Evolutionary conservation across 2,329 filamentous ascomycete species (phyloP).

Genomic region (Phialophora expanda): DNA sequence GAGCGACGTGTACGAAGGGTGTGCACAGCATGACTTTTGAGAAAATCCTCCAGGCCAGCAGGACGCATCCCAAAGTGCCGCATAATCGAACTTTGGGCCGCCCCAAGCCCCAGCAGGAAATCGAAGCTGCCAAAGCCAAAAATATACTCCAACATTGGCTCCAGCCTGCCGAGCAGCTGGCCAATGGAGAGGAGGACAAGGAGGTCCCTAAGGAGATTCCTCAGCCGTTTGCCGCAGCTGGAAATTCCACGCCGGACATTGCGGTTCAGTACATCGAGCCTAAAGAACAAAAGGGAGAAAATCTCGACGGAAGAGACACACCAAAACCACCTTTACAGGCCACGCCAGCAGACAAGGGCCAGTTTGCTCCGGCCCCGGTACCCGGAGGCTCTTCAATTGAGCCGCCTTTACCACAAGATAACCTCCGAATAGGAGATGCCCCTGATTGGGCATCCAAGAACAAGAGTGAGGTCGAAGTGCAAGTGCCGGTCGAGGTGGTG

Average conservation of each 20-base stretch:
- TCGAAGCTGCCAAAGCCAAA: conserved; percentile 1
- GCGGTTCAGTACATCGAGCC: not conserved
- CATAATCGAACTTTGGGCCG: not conserved
- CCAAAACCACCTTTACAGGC: not conserved
- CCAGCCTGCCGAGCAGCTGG: not conserved
- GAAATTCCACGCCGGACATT: not conserved
- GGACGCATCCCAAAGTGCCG: not conserved
- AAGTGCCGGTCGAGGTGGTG: not conserved
- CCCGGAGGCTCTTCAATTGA: not conserved
- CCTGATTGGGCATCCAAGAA: not conserved
- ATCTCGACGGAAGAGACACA: not conserved
- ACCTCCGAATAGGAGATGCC: not conserved
- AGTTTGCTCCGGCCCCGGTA: not conserved
- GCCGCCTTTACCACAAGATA: not conserved
- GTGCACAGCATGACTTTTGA: conserved; percentile 4
- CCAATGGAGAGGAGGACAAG: not conserved
- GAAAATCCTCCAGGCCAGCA: conserved; percentile 1
- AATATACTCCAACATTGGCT: conserved; percentile 5
- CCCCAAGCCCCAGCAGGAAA: conserved; percentile 5
- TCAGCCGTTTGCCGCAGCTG: not conserved
- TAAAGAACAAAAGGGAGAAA: not conserved
- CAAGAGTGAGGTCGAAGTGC: not conserved
- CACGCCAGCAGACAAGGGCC: not conserved
- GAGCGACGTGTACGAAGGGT: not conserved
- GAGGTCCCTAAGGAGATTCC: not conserved